Percentiles rank a stretch among this genome's conserved stretches.
Evolutionary conservation across 805 yeast species (phyloP).

Genomic region (Torulaspora maleeae): DNA sequence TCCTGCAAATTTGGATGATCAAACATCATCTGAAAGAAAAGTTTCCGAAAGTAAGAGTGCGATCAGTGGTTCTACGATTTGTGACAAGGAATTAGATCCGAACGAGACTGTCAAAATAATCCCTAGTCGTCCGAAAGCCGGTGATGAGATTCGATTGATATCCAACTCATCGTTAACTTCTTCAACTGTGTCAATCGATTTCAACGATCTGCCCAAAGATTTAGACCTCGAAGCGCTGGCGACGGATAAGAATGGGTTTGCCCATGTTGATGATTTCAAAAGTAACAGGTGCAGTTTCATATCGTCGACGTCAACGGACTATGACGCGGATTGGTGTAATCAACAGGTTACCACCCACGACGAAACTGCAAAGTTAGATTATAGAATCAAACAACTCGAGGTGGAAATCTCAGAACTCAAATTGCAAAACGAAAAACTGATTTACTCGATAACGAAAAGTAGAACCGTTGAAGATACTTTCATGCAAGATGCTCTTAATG

Average conservation of each 20-base stretch:
- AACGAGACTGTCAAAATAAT: conserved; percentile 9
- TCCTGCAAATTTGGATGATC: not conserved
- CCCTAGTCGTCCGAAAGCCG: not conserved
- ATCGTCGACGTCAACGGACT: conserved; percentile 32
- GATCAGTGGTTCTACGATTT: conserved; percentile 16
- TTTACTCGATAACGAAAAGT: conserved; percentile 28
- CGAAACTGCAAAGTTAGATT: conserved; percentile 24
- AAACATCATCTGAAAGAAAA: not conserved
- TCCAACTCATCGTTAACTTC: conserved; percentile 11
- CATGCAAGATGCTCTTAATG: conserved; percentile 19
- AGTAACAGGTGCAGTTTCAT: conserved; percentile 32
- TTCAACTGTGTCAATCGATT: conserved; percentile 13
- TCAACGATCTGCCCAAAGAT: conserved; percentile 16
- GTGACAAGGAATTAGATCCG: conserved; percentile 11
- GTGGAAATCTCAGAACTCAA: conserved; percentile 33
- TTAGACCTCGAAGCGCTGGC: conserved; percentile 20
- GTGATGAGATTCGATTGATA: conserved; percentile 1
- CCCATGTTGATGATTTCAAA: conserved; percentile 14
- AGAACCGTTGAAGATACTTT: conserved; percentile 27
- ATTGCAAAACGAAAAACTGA: conserved; percentile 33
- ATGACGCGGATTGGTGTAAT: conserved; percentile 22
- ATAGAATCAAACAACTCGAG: conserved; percentile 34
- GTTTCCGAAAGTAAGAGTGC: conserved; percentile 12
- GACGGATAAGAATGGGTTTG: conserved; percentile 23
- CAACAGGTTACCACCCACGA: conserved; percentile 14